Conservation (phyloP, 2,329 filamentous ascomycete genomes). For the Lasiodiplodia gonubiensis region DNA sequence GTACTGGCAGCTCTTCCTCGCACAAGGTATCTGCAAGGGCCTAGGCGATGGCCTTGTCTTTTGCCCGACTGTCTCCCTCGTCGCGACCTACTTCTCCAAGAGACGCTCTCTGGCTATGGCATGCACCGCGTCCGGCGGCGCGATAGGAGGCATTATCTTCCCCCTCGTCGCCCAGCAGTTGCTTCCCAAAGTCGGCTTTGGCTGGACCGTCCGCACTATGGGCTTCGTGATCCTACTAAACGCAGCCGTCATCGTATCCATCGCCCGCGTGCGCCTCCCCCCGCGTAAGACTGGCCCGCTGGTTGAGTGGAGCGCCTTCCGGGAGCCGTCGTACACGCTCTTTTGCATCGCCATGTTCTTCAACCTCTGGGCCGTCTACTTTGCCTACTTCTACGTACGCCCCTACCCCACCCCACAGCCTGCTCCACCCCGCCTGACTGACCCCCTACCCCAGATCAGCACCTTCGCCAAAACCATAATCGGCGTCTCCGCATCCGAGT, state of each 20-base stretch:
- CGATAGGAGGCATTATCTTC: conserved; percentile 33
- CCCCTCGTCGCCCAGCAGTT: conserved; percentile 31
- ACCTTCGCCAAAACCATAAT: conserved; percentile 33
- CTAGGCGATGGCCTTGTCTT: conserved; percentile 52
- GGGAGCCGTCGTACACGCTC: conserved; percentile 58
- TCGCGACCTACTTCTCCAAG: conserved; percentile 45
- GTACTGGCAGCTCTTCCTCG: conserved; percentile 36
- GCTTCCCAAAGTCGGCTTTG: conserved; percentile 30
- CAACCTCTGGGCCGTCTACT: conserved; percentile 58
- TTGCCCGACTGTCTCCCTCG: conserved; percentile 43
- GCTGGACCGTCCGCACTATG: conserved; percentile 39
- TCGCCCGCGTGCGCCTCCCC: conserved; percentile 52
- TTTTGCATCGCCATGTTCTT: conserved; percentile 52
- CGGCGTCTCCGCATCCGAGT: conserved; percentile 52
- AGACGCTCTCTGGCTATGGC: conserved; percentile 40
- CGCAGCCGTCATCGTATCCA: conserved; percentile 39
- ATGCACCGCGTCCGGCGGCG: conserved; percentile 35
- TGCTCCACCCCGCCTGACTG: background rate
- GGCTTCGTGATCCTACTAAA: conserved; percentile 51
- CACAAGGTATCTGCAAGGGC: conserved; percentile 54
- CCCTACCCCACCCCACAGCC: background rate
- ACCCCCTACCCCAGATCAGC: background rate
- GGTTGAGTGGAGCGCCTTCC: conserved; percentile 63
- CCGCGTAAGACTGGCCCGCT: conserved; percentile 53
- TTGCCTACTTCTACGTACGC: conserved; percentile 61